Percentiles rank a stretch among this genome's conserved stretches.
phyloP scores from a whole-genome alignment of 139 green algal species.

The Nannochloris sp. region DNA sequence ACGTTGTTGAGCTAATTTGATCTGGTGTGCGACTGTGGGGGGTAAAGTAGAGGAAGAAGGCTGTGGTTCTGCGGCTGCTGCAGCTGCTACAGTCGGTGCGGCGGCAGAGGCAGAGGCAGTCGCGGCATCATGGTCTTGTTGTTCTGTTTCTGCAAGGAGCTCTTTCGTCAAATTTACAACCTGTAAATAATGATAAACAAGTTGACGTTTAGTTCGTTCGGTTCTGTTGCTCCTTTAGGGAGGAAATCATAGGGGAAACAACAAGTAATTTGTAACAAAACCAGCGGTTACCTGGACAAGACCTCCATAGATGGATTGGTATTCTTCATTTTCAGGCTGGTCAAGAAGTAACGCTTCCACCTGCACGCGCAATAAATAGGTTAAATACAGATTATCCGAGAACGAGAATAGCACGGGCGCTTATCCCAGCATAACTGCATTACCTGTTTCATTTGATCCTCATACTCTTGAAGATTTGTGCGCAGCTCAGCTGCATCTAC shows the following conservation, averaged over 20 bases:
- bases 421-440: not conserved
- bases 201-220: not conserved
- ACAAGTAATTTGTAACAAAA: no score
- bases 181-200: slow-evolving; percentile 14
- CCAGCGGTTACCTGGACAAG: slow-evolving; percentile 49
- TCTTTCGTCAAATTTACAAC: slow-evolving; percentile 72
- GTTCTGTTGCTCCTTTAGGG: not conserved
- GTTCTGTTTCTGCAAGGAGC: slow-evolving; percentile 43
- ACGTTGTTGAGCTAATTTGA: slow-evolving; percentile 54
- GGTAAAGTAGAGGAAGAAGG: slow-evolving; percentile 43
- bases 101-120: not conserved
- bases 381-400: not conserved
- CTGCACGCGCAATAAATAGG: slow-evolving; percentile 20
- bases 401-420: no score
- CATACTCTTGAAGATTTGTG: slow-evolving; percentile 6
- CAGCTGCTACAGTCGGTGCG: not conserved
- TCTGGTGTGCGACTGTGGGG: slow-evolving; percentile 66
- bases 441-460: slow-evolving; percentile 4
- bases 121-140: slow-evolving; percentile 3
- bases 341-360: slow-evolving; percentile 65
- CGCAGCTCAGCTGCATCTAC: not conserved
- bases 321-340: slow-evolving; percentile 62
- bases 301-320: slow-evolving; percentile 60
- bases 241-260: no score
- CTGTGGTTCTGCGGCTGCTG: not conserved